These are phyloP conservation scores for Tulasnella sp. DNA, from an alignment of 768 basidiomycete genomes.

Conservation along the genomic window DNA sequence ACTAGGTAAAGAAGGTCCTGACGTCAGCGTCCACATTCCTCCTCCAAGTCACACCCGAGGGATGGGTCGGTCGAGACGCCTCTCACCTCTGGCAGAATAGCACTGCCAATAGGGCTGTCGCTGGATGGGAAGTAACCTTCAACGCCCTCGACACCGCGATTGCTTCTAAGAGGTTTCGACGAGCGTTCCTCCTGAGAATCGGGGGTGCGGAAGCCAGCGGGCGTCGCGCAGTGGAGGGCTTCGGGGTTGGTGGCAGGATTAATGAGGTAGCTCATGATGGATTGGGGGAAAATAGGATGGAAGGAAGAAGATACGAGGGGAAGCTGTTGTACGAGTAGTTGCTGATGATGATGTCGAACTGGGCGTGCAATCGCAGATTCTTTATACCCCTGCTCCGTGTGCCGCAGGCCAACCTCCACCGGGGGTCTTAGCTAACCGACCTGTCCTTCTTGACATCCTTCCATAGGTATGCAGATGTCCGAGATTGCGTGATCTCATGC, in stretches of 20 bases:
- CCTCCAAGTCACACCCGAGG: not conserved
- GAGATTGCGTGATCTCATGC: too few species aligned
- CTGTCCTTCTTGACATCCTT: too few species aligned
- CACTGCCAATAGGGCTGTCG: constrained; percentile 53
- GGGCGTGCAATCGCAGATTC: not conserved
- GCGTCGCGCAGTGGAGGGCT: not conserved
- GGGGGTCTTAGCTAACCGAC: too few species aligned
- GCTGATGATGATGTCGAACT: not conserved
- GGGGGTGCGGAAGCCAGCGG: not conserved
- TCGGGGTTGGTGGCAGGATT: not conserved
- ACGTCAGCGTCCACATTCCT: constrained; percentile 1
- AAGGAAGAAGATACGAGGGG: not conserved
- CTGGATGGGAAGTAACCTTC: constrained; percentile 60
- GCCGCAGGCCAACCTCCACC: too few species aligned
- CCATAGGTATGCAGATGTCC: too few species aligned
- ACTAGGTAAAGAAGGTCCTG: not conserved
- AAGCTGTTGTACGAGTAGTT: not conserved
- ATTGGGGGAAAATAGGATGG: not conserved
- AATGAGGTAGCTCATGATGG: not conserved
- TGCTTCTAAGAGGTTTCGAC: constrained; percentile 33
- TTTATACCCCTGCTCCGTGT: not conserved
- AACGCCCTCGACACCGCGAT: constrained; percentile 50
- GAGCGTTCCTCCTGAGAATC: not conserved
- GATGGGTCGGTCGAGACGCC: constrained; percentile 26
- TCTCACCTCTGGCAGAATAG: constrained; percentile 38